Evolutionary conservation across 345 rosid genomes (phyloP).

Genomic region (Gossypium turneri): DNA sequence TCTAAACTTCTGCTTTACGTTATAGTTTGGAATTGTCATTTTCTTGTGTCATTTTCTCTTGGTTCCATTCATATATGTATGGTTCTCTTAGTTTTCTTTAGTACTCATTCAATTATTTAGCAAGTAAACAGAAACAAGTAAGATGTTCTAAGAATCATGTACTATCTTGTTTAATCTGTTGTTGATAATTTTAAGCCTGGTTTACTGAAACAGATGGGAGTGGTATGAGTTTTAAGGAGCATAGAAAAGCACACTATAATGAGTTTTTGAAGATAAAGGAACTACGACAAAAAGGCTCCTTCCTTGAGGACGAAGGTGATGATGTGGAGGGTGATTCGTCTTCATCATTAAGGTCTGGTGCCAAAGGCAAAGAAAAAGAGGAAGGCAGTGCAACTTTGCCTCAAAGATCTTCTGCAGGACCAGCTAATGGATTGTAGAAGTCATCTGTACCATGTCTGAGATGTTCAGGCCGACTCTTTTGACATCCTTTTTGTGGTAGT

Average conservation of each 20-base stretch:
- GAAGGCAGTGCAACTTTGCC: slow-evolving; percentile 30
- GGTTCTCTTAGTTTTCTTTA: background rate
- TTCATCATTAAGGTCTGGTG: slow-evolving; percentile 38
- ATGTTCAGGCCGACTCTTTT: slow-evolving; percentile 8
- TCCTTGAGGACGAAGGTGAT: slow-evolving; percentile 60
- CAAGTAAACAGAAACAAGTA: too few relatives aligned
- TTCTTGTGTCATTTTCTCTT: background rate
- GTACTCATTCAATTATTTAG: background rate
- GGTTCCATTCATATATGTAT: background rate
- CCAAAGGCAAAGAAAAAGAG: slow-evolving; percentile 40
- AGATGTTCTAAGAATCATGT: too few relatives aligned
- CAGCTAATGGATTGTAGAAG: slow-evolving; percentile 32
- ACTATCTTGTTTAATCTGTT: background rate
- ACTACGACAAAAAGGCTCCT: slow-evolving; percentile 59
- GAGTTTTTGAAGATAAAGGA: slow-evolving; percentile 85
- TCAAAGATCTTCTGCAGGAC: slow-evolving; percentile 25
- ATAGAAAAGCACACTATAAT: slow-evolving; percentile 76
- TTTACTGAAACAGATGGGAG: slow-evolving; percentile 32
- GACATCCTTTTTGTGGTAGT: background rate
- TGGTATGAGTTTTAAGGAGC: slow-evolving; percentile 61
- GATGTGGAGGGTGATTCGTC: slow-evolving; percentile 38
- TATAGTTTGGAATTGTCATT: background rate
- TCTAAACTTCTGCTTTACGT: background rate
- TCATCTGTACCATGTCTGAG: background rate
- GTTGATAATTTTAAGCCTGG: background rate